A percentile compares a stretch with the other conserved stretches of the same genome.
These are phyloP conservation scores for Diaporthe ampelina DNA, from an alignment of 2,329 filamentous ascomycete genomes.

Conservation along the genomic window DNA sequence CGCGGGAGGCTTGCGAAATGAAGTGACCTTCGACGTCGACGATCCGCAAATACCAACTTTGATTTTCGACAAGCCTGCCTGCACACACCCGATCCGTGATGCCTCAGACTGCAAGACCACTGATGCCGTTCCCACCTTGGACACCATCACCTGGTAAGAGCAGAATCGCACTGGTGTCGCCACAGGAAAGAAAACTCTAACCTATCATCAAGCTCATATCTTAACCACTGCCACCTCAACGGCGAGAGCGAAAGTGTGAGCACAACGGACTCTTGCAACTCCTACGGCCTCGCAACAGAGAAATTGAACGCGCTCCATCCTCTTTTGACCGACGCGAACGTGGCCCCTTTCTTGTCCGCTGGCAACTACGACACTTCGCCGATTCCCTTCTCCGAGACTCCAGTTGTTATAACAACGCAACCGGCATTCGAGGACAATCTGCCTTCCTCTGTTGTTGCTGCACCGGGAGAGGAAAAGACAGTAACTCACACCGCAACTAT, in stretches of 20 bases:
- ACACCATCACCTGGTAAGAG: neutral
- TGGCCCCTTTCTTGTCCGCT: neutral
- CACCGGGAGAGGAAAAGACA: neutral
- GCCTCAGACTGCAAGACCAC: neutral
- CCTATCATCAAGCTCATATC: neutral
- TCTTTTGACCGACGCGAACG: neutral
- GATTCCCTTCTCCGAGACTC: neutral
- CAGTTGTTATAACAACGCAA: neutral
- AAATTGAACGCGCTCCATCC: neutral
- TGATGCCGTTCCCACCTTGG: neutral
- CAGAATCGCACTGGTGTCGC: neutral
- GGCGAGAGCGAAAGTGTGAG: neutral
- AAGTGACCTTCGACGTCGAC: neutral
- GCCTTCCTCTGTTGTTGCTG: too few relatives aligned
- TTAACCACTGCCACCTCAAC: neutral
- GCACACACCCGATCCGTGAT: neutral
- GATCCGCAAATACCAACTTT: too few relatives aligned
- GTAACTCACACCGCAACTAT: neutral
- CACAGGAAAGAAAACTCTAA: neutral
- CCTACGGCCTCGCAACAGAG: neutral
- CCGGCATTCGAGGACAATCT: neutral
- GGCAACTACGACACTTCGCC: neutral
- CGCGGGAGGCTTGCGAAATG: neutral
- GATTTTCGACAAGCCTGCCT: neutral
- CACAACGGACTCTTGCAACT: neutral